These are phyloP conservation scores for Zygosaccharomyces pseudorouxii DNA, from an alignment of 805 yeast genomes.

Conservation along the genomic window DNA sequence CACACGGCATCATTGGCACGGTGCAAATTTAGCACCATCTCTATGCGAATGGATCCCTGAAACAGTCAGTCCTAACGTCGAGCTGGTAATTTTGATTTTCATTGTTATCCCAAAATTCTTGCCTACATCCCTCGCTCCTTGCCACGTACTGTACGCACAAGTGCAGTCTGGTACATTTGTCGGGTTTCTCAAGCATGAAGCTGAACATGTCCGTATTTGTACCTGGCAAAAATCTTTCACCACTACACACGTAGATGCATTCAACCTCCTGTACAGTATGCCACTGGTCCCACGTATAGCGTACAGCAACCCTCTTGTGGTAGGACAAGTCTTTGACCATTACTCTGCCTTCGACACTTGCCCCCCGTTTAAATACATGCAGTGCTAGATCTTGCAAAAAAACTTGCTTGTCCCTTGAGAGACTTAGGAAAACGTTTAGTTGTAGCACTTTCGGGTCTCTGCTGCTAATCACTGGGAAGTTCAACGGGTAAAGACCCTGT, in stretches of 20 bases:
- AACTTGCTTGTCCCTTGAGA: constrained; percentile 16
- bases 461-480: constrained; percentile 27
- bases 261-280: constrained; percentile 42
- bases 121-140: constrained; percentile 18
- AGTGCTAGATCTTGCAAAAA: constrained; percentile 23
- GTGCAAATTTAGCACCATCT: neutral
- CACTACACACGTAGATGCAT: constrained; percentile 27
- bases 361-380: constrained; percentile 8
- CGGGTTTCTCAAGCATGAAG: constrained; percentile 21
- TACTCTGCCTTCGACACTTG: constrained; percentile 59
- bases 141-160: constrained; percentile 31
- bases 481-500: constrained; percentile 28
- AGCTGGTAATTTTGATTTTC: constrained; percentile 26
- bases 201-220: constrained; percentile 30
- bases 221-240: constrained; percentile 29
- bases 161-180: constrained; percentile 20
- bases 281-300: constrained; percentile 82
- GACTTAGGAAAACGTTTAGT: constrained; percentile 26
- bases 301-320: constrained; percentile 60
- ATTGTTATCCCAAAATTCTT: constrained; percentile 33
- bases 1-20: neutral
- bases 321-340: constrained; percentile 73
- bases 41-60: constrained; percentile 25
- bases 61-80: constrained; percentile 22
- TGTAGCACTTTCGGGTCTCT: constrained; percentile 25